phyloP scores from a whole-genome alignment of 441 rosid genomes.

The Erodium moschatum region DNA sequence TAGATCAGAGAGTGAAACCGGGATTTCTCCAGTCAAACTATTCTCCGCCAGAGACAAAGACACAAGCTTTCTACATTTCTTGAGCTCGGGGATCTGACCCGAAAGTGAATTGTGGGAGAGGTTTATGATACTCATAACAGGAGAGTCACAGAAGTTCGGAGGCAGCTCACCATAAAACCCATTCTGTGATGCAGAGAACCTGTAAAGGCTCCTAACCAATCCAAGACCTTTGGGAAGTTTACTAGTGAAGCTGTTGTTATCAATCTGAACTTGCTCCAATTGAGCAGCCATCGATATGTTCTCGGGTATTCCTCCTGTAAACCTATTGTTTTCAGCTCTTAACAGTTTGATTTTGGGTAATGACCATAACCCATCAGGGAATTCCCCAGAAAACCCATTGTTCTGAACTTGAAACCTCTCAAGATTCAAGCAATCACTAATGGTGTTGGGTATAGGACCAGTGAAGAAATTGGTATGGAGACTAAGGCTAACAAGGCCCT shows the following conservation, averaged over 20 bases:
- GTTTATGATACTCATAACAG: slow-evolving; percentile 55
- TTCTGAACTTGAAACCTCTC: slow-evolving; percentile 60
- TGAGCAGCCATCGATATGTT: slow-evolving; percentile 43
- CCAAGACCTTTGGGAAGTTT: slow-evolving; percentile 57
- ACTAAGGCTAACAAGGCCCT: slow-evolving; percentile 39
- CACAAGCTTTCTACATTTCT: slow-evolving; percentile 55
- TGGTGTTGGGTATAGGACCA: slow-evolving; percentile 41
- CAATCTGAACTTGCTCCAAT: slow-evolving; percentile 60
- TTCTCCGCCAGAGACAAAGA: slow-evolving; percentile 57
- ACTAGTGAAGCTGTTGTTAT: slow-evolving; percentile 50
- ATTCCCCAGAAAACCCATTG: slow-evolving; percentile 51
- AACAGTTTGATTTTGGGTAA: slow-evolving; percentile 49
- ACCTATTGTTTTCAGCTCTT: slow-evolving; percentile 49
- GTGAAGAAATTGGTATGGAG: slow-evolving; percentile 52
- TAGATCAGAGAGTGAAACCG: slow-evolving; percentile 46
- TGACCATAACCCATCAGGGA: slow-evolving; percentile 47
- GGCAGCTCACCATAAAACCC: slow-evolving; percentile 43
- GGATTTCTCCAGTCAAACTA: slow-evolving; percentile 40
- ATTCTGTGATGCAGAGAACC: slow-evolving; percentile 56
- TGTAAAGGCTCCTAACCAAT: slow-evolving; percentile 49
- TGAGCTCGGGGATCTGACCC: slow-evolving; percentile 55
- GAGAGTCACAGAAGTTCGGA: slow-evolving; percentile 55
- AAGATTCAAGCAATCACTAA: slow-evolving; percentile 39
- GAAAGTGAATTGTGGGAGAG: slow-evolving; percentile 48
- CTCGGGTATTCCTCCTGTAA: slow-evolving; percentile 44